Evolutionary conservation across 1,284 basidiomycete genomes (phyloP), one percentile per base, ranked within the genome.

Genomic region (Sanguinoderma infundibulare): DNA sequence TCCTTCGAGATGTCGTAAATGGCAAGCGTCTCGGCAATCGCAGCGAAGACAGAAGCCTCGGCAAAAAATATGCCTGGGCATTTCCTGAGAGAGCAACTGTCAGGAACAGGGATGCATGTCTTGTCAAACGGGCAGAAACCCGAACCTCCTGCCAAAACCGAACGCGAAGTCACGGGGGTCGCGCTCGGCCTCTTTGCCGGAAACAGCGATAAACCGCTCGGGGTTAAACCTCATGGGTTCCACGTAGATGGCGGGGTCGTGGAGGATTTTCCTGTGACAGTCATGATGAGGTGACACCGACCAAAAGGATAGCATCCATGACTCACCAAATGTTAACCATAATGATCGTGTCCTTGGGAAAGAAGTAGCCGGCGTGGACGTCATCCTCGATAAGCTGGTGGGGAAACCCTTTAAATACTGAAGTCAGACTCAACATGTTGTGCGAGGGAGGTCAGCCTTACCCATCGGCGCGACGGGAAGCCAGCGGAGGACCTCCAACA

Each of bases 41-140:
- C 63, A n/a, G 73, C 66, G 60, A 71, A 76, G 5, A 75, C 60
- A 5, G 73, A 73, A n/a, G 72, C 70, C 38, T 77, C 74, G 6
- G 74, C 74, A 34, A 77, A 63, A 53, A 70, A 57, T 15, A 63
- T 63, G 12, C 65, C 65, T 28, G 65, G 65, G 44, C 65, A 66
- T 54, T 55, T 60, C 36, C 65, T 65, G 26, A 57, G 60, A 24
- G 35, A 50, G 17, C 20, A 9, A 35, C 36, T 9, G 9, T 35
- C 15, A 20, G 22, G 15, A 17, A n/a, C n/a, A 51, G 30, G 24
- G 28, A 38, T 35, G 36, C 15, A 15, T 39, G 6, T 9, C 15
- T 22, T 15, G 24, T 26, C 5, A 42, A 32, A 17, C n/a, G 42
- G n/a, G n/a, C n/a, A 50, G 14, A 32, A 17, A n/a, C n/a, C 32